Percentiles rank a stretch among this genome's conserved stretches.
phyloP scores from a whole-genome alignment of 2,329 filamentous ascomycete species.

The Zymoseptoria brevis region DNA sequence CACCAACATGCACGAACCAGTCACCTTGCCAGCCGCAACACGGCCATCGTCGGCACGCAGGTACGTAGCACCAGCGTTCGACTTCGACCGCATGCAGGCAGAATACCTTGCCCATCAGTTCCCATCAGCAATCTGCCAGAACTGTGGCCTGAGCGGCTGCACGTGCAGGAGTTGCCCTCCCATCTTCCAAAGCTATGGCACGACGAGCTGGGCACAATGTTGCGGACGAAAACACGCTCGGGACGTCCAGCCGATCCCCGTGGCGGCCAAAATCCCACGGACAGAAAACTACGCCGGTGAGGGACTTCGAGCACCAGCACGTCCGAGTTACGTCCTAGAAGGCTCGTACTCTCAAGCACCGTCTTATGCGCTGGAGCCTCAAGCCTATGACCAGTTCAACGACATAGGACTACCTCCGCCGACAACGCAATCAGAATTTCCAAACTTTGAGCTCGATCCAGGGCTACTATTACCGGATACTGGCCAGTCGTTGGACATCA shows the following conservation, averaged over 20 bases:
- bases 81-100: slow-evolving; percentile 20
- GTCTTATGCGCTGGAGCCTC: not conserved
- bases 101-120: slow-evolving; percentile 27
- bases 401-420: slow-evolving; percentile 6
- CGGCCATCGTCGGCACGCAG: slow-evolving; percentile 5
- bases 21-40: slow-evolving; percentile 4
- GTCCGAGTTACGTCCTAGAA: not conserved
- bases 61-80: slow-evolving; percentile 16
- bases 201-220: slow-evolving; percentile 27
- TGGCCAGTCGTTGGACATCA: slow-evolving; percentile 13
- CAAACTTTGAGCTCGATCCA: slow-evolving; percentile 8
- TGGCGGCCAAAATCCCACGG: slow-evolving; percentile 10
- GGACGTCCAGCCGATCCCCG: slow-evolving; percentile 16
- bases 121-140: slow-evolving; percentile 28
- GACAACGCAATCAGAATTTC: slow-evolving; percentile 1
- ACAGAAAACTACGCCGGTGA: slow-evolving; percentile 9
- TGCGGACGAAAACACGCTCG: slow-evolving; percentile 28
- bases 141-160: slow-evolving; percentile 27
- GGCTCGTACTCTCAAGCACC: not conserved
- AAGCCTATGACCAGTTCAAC: slow-evolving; percentile 2
- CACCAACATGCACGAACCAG: not conserved
- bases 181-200: slow-evolving; percentile 25
- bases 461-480: slow-evolving; percentile 9
- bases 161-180: slow-evolving; percentile 29
- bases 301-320: not conserved